Evolutionary conservation across 148 eudicot genomes (phyloP).

Genomic region (Chenopodium formosanum): DNA sequence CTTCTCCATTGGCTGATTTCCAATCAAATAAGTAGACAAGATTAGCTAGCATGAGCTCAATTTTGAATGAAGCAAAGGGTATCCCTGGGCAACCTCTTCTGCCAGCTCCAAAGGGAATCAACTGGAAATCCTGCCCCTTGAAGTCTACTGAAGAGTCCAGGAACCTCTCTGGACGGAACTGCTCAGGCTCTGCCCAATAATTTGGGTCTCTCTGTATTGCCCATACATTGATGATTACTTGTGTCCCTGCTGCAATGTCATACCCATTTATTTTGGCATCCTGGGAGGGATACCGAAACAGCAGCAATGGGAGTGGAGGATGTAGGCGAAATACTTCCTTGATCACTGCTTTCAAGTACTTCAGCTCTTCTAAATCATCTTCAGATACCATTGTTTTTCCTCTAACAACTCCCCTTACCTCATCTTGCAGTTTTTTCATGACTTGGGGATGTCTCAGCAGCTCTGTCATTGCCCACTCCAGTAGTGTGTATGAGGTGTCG

Average conservation of each 20-base stretch:
- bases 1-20: conserved; percentile 22
- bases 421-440: conserved; percentile 21
- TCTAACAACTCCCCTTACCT: conserved; percentile 11
- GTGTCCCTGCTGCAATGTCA: conserved; percentile 34
- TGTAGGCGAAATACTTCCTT: conserved; percentile 30
- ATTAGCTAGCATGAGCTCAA: conserved; percentile 29
- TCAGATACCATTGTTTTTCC: conserved; percentile 17
- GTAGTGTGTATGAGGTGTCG: conserved; percentile 14
- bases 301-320: conserved; percentile 29
- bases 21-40: conserved; percentile 29
- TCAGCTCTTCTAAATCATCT: conserved; percentile 18
- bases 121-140: conserved; percentile 26
- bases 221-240: conserved; percentile 32
- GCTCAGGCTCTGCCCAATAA: conserved; percentile 31
- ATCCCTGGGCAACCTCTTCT: conserved; percentile 38
- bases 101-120: conserved; percentile 43
- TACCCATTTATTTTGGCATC: conserved; percentile 30
- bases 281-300: conserved; percentile 22
- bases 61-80: conserved; percentile 14
- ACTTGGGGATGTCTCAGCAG: conserved; percentile 22
- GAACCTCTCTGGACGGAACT: conserved; percentile 39
- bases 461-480: conserved; percentile 34
- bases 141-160: conserved; percentile 17
- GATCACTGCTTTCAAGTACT: conserved; percentile 23
- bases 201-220: conserved; percentile 37